Evolutionary conservation across 2,329 filamentous ascomycete species (phyloP).

Genomic region (Massarina eburnea): DNA sequence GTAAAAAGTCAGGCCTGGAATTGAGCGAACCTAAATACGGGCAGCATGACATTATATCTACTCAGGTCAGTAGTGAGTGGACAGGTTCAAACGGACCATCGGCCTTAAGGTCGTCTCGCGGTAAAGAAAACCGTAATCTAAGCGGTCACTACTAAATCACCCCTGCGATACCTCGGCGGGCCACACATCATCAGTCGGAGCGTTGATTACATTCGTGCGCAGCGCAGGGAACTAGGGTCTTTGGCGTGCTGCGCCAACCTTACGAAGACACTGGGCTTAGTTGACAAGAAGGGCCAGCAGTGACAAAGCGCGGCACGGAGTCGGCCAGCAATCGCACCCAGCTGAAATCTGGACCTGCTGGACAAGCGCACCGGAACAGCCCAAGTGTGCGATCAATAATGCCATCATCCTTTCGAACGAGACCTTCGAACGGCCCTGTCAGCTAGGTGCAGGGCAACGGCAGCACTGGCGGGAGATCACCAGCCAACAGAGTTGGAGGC

Average conservation of each 20-base stretch:
- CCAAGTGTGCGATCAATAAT: constrained; percentile 10
- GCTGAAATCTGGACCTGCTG: constrained; percentile 16
- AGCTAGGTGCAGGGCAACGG: constrained; percentile 2
- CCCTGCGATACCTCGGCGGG: constrained; percentile 16
- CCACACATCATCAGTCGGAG: constrained; percentile 36
- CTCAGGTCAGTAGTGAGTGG: constrained; percentile 41
- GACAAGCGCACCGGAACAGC: constrained; percentile 15
- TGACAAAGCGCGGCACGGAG: constrained; percentile 38
- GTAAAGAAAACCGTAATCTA: constrained; percentile 39
- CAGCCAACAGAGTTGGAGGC: constrained; percentile 1
- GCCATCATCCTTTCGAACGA: neutral
- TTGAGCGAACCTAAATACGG: constrained; percentile 30
- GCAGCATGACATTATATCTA: constrained; percentile 41
- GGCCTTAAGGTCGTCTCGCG: constrained; percentile 30
- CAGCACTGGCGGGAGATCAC: constrained; percentile 14
- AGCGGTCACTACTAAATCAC: constrained; percentile 28
- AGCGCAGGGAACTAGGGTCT: constrained; percentile 29
- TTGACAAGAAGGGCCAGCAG: constrained; percentile 18
- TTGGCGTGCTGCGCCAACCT: constrained; percentile 40
- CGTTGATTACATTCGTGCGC: constrained; percentile 37
- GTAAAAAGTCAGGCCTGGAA: constrained; percentile 19
- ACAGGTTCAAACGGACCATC: constrained; percentile 38
- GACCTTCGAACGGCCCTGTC: neutral
- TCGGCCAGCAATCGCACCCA: constrained; percentile 34
- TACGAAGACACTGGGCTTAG: constrained; percentile 37